These are phyloP conservation scores for Albophoma yamanashiensis DNA, from an alignment of 2,329 filamentous ascomycete genomes.

Conservation along the genomic window DNA sequence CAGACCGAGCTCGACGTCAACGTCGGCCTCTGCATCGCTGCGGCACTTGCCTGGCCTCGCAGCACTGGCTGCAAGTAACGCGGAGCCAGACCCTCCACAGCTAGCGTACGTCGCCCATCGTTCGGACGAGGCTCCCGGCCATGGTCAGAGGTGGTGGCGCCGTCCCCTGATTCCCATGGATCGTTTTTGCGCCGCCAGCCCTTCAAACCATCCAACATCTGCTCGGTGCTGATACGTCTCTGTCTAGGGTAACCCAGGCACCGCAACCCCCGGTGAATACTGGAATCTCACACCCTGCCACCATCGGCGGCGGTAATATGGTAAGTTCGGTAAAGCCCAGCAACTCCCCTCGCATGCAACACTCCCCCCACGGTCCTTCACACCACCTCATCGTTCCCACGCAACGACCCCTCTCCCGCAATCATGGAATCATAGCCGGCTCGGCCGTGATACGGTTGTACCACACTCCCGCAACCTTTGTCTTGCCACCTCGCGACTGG, in stretches of 20 bases:
- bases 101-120: slow-evolving; percentile 27
- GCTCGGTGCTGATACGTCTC: slow-evolving; percentile 3
- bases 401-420: background rate
- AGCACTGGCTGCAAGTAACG: slow-evolving; percentile 30
- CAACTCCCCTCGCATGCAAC: background rate
- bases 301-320: slow-evolving; percentile 27
- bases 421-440: background rate
- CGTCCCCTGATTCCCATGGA: background rate
- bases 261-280: slow-evolving; percentile 13
- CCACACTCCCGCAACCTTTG: background rate
- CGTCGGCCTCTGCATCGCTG: slow-evolving; percentile 27
- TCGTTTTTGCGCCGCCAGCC: background rate
- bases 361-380: background rate
- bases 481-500: background rate
- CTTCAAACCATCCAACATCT: background rate
- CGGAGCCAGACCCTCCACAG: slow-evolving; percentile 30
- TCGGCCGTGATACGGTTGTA: background rate
- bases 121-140: background rate
- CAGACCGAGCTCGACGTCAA: slow-evolving; percentile 37
- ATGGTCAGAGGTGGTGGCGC: too few species aligned
- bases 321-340: slow-evolving; percentile 18
- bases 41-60: slow-evolving; percentile 36
- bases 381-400: background rate
- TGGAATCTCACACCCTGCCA: slow-evolving; percentile 27
- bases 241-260: slow-evolving; percentile 7